Evolutionary conservation across 1,139 yeast genomes (phyloP).

Genomic region (Lodderomyces theae): DNA sequence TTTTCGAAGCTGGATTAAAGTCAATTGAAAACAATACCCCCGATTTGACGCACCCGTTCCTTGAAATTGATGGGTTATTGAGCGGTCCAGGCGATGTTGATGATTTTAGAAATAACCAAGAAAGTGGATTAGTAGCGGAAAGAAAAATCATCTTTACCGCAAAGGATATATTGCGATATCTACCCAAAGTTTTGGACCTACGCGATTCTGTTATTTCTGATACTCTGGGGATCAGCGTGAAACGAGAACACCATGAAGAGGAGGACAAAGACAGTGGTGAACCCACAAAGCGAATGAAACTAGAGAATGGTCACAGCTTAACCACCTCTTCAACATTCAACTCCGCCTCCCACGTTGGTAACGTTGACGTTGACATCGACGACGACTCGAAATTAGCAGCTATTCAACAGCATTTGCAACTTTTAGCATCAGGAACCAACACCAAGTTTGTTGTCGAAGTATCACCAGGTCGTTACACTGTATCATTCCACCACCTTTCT

Average conservation of each 20-base stretch:
- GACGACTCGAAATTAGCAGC: constrained; percentile 11
- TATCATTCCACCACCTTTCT: constrained; percentile 42
- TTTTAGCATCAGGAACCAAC: constrained; percentile 43
- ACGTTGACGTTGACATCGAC: too few relatives aligned
- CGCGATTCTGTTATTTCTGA: constrained; percentile 47
- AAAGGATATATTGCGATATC: constrained; percentile 47
- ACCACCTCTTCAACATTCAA: background rate
- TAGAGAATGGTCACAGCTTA: constrained; percentile 29
- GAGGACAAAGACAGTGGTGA: constrained; percentile 20
- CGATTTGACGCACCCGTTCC: constrained; percentile 29
- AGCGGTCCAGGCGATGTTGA: constrained; percentile 41
- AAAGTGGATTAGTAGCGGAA: constrained; percentile 38
- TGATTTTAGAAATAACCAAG: constrained; percentile 27
- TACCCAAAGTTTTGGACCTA: constrained; percentile 47
- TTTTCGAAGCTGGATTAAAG: constrained; percentile 60
- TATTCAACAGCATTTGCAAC: constrained; percentile 50
- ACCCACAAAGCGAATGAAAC: constrained; percentile 44
- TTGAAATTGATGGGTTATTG: constrained; percentile 36
- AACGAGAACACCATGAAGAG: constrained; percentile 22
- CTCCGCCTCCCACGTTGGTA: too few relatives aligned
- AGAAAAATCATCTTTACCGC: constrained; percentile 48
- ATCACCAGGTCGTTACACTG: constrained; percentile 41
- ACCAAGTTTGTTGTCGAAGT: constrained; percentile 47
- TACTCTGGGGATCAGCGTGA: constrained; percentile 28
- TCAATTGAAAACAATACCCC: constrained; percentile 60